Base-by-base conservation (phyloP, 2,329 filamentous ascomycete genomes). In the Teratosphaeriaceae sp. region DNA sequence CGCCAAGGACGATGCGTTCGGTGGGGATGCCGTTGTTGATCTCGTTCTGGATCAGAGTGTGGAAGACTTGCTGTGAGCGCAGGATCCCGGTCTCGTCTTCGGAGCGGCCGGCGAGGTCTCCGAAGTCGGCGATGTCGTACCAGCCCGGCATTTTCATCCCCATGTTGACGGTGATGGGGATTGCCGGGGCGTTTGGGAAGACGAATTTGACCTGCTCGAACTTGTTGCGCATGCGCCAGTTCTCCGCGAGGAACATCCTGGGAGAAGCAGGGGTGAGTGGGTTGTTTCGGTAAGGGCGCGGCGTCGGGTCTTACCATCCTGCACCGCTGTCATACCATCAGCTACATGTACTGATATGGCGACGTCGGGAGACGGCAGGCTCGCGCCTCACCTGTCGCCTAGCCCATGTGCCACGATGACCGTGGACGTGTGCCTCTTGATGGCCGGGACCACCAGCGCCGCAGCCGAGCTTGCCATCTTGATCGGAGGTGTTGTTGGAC, bases 371-470 rank as follows among this genome's bases (percentile, higher is more conserved):
- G 24, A 39, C 38, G 34, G 41, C 29, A 20, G 42, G 41, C 22
- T 24, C n/a, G 30, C n/a, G 26, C n/a, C 44, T 51, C 55, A 65
- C 66, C 75, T 84, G 63, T 97, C 92, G 50, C 92, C 92, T 29
- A 98, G 73, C 12, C 92, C 92, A 65, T 98, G 92, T 40, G 86
- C 76, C 67, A 96, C 88, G 58, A 98, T 97, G 57, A 97, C 84
- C 2, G 90, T 96, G 19, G 88, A 88, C 27, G 92, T 96, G 68
- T 97, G 92, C 61, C 79, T 80, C 61, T 79, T 85, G 24, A 85
- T 70, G 30, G 89, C 86, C 21, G 87, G 86, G 47, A 94, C 81
- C 16, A 92, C 75, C 42, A 92, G 71, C 9, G 71, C 70, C 44
- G 71, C 69, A 49, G 67, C 44, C 13, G 43, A 65, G 22, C 60